phyloP scores from a whole-genome alignment of 2,329 filamentous ascomycete species.

The Apiospora aurea region DNA sequence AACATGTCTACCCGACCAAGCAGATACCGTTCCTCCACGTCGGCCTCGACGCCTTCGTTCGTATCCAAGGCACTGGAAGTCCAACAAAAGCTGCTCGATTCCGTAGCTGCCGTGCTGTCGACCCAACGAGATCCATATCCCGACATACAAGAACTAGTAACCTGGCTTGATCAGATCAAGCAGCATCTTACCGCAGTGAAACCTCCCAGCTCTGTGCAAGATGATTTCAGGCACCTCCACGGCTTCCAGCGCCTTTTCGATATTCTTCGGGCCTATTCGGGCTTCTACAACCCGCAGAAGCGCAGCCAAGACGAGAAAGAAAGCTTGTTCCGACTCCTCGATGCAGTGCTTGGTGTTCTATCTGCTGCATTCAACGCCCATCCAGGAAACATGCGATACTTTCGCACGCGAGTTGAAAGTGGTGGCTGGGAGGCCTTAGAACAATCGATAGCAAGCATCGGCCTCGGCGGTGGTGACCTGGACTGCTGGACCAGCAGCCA shows the following conservation, averaged over 20 bases:
- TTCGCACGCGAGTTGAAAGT: slow-evolving; percentile 75
- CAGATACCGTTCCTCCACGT: slow-evolving; percentile 70
- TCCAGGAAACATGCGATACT: slow-evolving; percentile 87
- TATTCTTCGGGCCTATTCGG: slow-evolving; percentile 73
- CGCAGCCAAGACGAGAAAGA: slow-evolving; percentile 68
- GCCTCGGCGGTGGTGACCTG: slow-evolving; percentile 68
- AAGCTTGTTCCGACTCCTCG: slow-evolving; percentile 72
- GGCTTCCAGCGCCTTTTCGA: slow-evolving; percentile 80
- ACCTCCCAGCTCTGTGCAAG: slow-evolving; percentile 64
- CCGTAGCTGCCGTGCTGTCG: slow-evolving; percentile 47
- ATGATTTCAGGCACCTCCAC: slow-evolving; percentile 81
- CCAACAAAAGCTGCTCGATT: slow-evolving; percentile 61
- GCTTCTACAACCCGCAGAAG: slow-evolving; percentile 75
- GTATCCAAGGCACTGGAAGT: slow-evolving; percentile 68
- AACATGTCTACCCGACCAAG: slow-evolving; percentile 61
- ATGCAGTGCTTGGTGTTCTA: slow-evolving; percentile 75
- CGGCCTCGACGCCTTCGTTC: slow-evolving; percentile 60
- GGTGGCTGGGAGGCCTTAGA: slow-evolving; percentile 83
- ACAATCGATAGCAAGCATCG: slow-evolving; percentile 72
- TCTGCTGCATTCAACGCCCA: slow-evolving; percentile 79
- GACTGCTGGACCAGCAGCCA: slow-evolving; percentile 74
- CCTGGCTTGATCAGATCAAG: slow-evolving; percentile 69
- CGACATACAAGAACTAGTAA: slow-evolving; percentile 55
- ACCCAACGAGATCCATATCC: slow-evolving; percentile 53
- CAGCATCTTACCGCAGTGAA: slow-evolving; percentile 62